Base-by-base conservation (phyloP, 2,329 filamentous ascomycete species). In the Colletotrichum salicis region DNA sequence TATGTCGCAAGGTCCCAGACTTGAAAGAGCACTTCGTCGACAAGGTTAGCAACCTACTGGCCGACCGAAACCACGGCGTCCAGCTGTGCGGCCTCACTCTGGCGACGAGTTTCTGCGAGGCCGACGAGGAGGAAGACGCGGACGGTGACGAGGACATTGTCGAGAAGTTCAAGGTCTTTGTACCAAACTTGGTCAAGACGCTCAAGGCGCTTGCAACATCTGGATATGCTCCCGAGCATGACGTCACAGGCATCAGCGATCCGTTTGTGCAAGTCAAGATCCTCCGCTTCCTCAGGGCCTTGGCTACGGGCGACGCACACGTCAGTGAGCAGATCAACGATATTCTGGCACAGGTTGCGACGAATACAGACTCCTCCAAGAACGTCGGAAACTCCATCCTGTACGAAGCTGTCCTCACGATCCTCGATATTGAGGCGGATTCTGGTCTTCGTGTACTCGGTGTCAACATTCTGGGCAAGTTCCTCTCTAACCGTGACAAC, bases 261-360 rank as follows among this genome's bases (percentile, higher is more conserved):
- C 96, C 96, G 0, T 99, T 99, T 85, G 83, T 99, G 59, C 96
- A 99, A 84, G 95, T 97, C 84, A 99, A 98, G 86, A 95, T 99
- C 70, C 86, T 99, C 66, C 91, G 94, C 67, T 84, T 99, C 63
- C 86, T 99, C 64, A 89, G 96, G 75, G 94, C 97, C 10, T 86
- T 99, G 57, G 96, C 93, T 19, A 91, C 95, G 73, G 95, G 96
- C 45, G 95, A 99, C 81, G 86, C 91, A 12, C 88, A 95, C 73
- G 95, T 94, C 31, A 98, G 95, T 81, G 97, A 99, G 82, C 92
- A 97, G 81, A 98, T 99, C 85, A 99, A 98, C 84, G 96, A 99
- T 79, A 99, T 99, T 73, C 86, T 99, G 72, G 96, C 96, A 6
- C 95, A 97, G 84, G 96, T 99, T 66, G 96, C 96, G 64, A 98